These are phyloP conservation scores for Alternaria triticina DNA, from an alignment of 2,329 filamentous ascomycete genomes.

Conservation along the genomic window DNA sequence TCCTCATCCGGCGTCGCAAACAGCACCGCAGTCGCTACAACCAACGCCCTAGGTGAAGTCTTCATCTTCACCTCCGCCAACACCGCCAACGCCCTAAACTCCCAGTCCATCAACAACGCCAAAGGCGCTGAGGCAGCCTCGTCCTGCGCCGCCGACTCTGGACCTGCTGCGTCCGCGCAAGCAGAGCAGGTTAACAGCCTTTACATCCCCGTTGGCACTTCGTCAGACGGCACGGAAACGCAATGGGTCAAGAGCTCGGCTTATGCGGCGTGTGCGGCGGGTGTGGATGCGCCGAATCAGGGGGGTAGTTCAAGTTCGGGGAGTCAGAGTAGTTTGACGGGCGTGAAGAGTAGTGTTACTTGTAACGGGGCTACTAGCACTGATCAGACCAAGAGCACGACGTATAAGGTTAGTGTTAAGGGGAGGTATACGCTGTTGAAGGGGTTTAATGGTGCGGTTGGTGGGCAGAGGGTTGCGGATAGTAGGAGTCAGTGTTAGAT, in stretches of 20 bases:
- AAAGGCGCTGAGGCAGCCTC: not conserved
- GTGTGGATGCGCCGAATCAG: not conserved
- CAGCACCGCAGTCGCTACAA: not conserved
- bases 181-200: not conserved
- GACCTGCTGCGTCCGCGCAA: not conserved
- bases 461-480: not conserved
- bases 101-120: not conserved
- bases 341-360: not conserved
- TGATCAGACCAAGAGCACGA: not conserved
- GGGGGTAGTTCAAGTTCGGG: not conserved
- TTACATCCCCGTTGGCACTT: not conserved
- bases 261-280: not conserved
- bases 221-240: not conserved
- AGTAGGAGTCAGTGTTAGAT: not conserved
- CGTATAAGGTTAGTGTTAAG: not conserved
- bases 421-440: not conserved
- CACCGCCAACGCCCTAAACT: not conserved
- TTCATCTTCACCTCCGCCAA: not conserved
- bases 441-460: not conserved
- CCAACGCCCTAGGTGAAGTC: not conserved
- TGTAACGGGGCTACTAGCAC: not conserved
- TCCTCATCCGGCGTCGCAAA: not conserved
- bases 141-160: not conserved
- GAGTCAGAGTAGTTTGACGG: not conserved
- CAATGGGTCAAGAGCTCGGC: slow-evolving; percentile 1